Percentiles rank a stretch among this genome's conserved stretches.
phyloP scores from a whole-genome alignment of 768 basidiomycete genomes.

The Boletales sp. region DNA sequence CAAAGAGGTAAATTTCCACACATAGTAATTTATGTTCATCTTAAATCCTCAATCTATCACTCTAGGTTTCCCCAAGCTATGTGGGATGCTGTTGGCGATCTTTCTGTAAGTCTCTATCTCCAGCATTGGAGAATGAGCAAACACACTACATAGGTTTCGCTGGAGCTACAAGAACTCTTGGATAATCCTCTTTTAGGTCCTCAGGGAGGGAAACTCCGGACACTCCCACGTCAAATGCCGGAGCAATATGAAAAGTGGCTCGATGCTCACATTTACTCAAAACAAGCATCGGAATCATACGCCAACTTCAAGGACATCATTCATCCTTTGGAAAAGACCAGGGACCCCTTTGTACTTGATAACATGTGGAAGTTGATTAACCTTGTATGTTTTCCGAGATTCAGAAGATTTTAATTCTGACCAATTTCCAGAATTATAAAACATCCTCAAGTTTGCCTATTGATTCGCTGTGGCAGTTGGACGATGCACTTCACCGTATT shows the following conservation, averaged over 20 bases:
- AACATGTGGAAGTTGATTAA: constrained; percentile 66
- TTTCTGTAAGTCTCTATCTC: constrained; percentile 52
- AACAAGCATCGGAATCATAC: constrained; percentile 48
- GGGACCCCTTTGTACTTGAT: constrained; percentile 46
- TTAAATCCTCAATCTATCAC: no score
- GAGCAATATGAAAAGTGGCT: constrained; percentile 63
- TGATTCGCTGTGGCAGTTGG: constrained; percentile 63
- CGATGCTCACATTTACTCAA: constrained; percentile 64
- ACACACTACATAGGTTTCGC: constrained; percentile 43
- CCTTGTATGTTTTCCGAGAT: constrained; percentile 37
- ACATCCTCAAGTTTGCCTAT: constrained; percentile 48
- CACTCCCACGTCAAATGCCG: constrained; percentile 49
- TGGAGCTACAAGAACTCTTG: constrained; percentile 64
- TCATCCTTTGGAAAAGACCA: constrained; percentile 56
- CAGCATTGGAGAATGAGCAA: background rate
- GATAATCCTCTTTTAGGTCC: constrained; percentile 58
- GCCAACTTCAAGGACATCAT: constrained; percentile 54
- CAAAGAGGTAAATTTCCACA: constrained; percentile 39
- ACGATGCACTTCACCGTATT: constrained; percentile 43
- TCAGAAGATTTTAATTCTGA: background rate
- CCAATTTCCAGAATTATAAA: constrained; percentile 55
- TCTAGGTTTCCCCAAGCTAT: constrained; percentile 63
- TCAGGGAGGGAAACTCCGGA: constrained; percentile 52
- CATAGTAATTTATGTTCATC: no score
- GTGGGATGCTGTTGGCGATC: constrained; percentile 80